A percentile compares a stretch with the other conserved stretches of the same genome.
phyloP scores from a whole-genome alignment of 2,329 filamentous ascomycete species.

The Zymoseptoria pseudotritici region DNA sequence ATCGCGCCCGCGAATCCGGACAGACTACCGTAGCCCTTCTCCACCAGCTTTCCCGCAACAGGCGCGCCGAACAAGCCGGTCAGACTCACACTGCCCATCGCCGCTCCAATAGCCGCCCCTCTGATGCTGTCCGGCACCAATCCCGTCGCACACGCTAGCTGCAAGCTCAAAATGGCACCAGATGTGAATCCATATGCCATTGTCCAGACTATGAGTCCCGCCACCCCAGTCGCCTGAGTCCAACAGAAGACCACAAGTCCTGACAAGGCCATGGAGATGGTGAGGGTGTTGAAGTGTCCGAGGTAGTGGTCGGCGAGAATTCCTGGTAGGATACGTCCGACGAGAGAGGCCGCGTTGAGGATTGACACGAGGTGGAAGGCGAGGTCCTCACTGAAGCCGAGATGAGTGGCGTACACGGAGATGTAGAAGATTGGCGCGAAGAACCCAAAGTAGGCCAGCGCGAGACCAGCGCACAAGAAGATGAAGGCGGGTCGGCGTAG shows the following conservation, averaged over 20 bases:
- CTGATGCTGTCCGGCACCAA: slow-evolving; percentile 34
- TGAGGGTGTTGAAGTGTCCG: slow-evolving; percentile 36
- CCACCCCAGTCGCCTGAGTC: slow-evolving; percentile 18
- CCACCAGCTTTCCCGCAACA: slow-evolving; percentile 16
- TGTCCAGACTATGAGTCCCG: slow-evolving; percentile 20
- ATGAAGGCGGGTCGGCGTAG: slow-evolving; percentile 20
- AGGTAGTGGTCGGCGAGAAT: slow-evolving; percentile 33
- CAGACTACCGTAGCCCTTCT: slow-evolving; percentile 15
- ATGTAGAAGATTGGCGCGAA: slow-evolving; percentile 36
- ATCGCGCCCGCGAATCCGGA: slow-evolving; percentile 13
- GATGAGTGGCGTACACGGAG: slow-evolving; percentile 29
- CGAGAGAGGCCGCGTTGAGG: slow-evolving; percentile 34
- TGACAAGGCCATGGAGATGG: slow-evolving; percentile 30
- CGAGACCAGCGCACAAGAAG: slow-evolving; percentile 18
- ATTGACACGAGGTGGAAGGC: slow-evolving; percentile 32
- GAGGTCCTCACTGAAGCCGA: slow-evolving; percentile 16
- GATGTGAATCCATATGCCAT: slow-evolving; percentile 37
- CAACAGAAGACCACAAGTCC: slow-evolving; percentile 32
- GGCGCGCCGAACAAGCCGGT: slow-evolving; percentile 27
- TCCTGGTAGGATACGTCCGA: slow-evolving; percentile 35
- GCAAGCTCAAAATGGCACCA: slow-evolving; percentile 42
- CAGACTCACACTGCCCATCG: slow-evolving; percentile 37
- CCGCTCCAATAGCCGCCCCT: slow-evolving; percentile 38
- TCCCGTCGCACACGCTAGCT: slow-evolving; percentile 40
- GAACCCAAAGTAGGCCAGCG: slow-evolving; percentile 22